phyloP scores from a whole-genome alignment of 2,329 filamentous ascomycete species.

The Cercospora canescens region DNA sequence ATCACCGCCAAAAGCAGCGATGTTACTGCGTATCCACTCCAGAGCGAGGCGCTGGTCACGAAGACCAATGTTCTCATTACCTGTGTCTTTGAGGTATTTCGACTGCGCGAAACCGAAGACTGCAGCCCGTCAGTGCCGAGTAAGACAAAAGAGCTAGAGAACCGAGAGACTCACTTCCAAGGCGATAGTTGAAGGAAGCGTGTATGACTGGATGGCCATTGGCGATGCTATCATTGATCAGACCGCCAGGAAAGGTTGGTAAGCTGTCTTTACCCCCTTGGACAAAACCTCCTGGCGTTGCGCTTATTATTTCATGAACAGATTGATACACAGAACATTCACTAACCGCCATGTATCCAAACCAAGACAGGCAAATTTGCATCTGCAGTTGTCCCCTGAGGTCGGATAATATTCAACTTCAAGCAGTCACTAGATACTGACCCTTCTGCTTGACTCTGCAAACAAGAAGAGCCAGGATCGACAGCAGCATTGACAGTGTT shows the following conservation, averaged over 20 bases:
- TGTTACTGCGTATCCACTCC: neutral
- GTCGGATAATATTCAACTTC: neutral
- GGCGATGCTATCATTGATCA: neutral
- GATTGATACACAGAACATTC: neutral
- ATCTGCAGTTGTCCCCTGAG: neutral
- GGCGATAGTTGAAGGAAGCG: neutral
- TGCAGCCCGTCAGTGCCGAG: neutral
- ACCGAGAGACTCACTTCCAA: neutral
- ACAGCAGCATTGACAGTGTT: neutral
- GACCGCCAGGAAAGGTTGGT: neutral
- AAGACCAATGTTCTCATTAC: neutral
- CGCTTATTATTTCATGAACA: neutral
- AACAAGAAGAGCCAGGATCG: neutral
- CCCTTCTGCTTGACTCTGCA: neutral
- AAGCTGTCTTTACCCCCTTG: neutral
- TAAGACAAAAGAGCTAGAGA: neutral
- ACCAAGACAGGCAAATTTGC: neutral
- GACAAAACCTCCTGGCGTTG: neutral
- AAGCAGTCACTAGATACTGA: neutral
- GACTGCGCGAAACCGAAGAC: neutral
- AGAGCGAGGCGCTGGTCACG: neutral
- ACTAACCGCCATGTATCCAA: neutral
- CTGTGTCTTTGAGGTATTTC: neutral
- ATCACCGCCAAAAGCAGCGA: neutral
- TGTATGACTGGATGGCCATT: neutral